Base-by-base conservation (phyloP, 2,329 filamentous ascomycete species). In the Colletotrichum liriopes region DNA sequence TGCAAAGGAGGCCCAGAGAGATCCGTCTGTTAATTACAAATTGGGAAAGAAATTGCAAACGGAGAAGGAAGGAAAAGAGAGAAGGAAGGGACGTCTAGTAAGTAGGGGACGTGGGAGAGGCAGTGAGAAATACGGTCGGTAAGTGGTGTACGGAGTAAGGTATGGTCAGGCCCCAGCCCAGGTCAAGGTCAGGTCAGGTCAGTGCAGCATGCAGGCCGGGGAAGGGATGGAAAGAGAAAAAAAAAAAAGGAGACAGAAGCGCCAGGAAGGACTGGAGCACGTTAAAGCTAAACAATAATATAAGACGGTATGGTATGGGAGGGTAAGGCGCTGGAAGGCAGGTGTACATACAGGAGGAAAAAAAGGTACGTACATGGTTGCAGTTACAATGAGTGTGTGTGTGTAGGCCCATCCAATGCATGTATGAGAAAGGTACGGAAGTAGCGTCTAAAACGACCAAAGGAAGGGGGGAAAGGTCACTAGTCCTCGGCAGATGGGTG, bases 271-370 rank as follows among this genome's bases (percentile, higher is more conserved):
- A 72, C 70, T 60, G 70, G 70, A 72, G 70, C 60, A 64, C 59
- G 70, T 72, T 72, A 65, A 72, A 72, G 70, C 70, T 66, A 70
- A 72, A 72, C 70, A 72, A 70, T 65, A 72, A 72, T 69, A 64
- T 65, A 61, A 70, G 59, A 62, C 54, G 65, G 49, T 64, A 55
- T 54, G 61, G 61, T 65, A 72, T 63, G 59, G 61, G 65, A 69
- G 54, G 69, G 65, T 59, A 65, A 69, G 45, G 49, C 35, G 55
- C 37, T 47, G 60, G 39, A 37, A 14, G 60, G 47, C 23, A 63
- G 12, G 60, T 51, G 60, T 51, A 43, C 35, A 51, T 39, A 5
- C 35, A 60, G 18, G 20, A 43, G 41, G 12, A 47, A 23, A 52
- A 29, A 29, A 32, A 26, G 60, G 54, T 68, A 62, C 67, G 39